Percentiles rank a stretch among this genome's conserved stretches.
Evolutionary conservation across 495 filamentous ascomycete genomes (phyloP).

Genomic region (Xylaria sp.): DNA sequence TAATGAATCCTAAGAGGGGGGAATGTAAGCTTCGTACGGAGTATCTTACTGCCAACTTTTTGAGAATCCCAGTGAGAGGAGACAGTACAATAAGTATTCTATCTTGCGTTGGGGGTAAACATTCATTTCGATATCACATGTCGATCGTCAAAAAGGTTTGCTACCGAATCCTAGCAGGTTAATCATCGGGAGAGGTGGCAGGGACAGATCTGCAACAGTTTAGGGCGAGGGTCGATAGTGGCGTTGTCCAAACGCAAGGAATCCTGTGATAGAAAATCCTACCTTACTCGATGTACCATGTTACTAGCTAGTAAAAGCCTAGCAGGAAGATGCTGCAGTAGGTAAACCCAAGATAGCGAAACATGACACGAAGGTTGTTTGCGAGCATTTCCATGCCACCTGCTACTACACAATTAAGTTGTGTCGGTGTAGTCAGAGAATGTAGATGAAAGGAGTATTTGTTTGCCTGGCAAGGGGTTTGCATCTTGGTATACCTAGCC

Average conservation of each 20-base stretch:
- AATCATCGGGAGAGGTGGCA: background rate
- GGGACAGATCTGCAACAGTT: background rate
- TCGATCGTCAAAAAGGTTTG: background rate
- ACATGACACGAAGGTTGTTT: background rate
- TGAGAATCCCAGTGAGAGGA: background rate
- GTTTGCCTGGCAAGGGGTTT: background rate
- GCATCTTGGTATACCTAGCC: background rate
- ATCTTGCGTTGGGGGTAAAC: background rate
- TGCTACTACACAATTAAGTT: background rate
- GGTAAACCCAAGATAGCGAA: background rate
- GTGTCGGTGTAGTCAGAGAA: background rate
- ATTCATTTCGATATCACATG: background rate
- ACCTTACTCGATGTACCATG: background rate
- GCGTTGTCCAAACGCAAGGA: background rate
- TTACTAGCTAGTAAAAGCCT: background rate
- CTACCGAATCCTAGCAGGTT: background rate
- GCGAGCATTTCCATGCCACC: background rate
- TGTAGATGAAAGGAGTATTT: background rate
- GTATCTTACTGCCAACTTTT: background rate
- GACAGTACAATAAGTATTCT: background rate
- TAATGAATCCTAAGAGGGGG: background rate
- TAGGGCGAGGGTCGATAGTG: too few relatives aligned
- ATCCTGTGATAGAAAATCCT: background rate
- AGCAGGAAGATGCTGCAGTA: background rate
- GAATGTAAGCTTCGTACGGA: background rate